phyloP scores from a whole-genome alignment of 179 eudicot genomes.

The Pouteria campechiana region DNA sequence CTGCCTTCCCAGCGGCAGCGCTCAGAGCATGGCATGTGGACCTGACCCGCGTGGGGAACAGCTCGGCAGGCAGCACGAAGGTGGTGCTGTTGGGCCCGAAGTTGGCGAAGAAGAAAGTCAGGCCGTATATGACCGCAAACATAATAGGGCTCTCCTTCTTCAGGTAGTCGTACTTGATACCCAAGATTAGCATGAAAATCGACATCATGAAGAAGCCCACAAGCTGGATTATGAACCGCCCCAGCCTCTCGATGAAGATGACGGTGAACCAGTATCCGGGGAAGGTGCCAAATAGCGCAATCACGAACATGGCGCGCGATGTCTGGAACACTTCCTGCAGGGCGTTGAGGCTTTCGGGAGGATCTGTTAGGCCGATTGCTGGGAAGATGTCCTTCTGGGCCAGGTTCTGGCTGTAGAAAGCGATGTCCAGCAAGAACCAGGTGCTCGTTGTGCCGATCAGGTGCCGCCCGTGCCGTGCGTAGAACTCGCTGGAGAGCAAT shows the following conservation, averaged over 20 bases:
- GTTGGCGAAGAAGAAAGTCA: constrained; percentile 31
- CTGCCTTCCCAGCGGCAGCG: constrained; percentile 30
- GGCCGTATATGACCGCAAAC: constrained; percentile 19
- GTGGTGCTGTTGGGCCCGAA: constrained; percentile 34
- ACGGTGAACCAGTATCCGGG: constrained; percentile 41
- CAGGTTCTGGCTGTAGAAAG: constrained; percentile 28
- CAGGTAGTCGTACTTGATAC: constrained; percentile 14
- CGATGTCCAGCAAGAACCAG: constrained; percentile 31
- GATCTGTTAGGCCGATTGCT: constrained; percentile 9
- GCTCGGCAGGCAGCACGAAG: constrained; percentile 30
- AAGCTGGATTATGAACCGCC: constrained; percentile 22
- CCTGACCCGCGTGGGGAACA: constrained; percentile 26
- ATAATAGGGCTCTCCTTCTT: constrained; percentile 3
- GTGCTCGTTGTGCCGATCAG: constrained; percentile 22
- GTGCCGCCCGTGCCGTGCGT: constrained; percentile 16
- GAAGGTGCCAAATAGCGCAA: constrained; percentile 24
- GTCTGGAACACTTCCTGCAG: constrained; percentile 21
- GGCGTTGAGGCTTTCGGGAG: constrained; percentile 9
- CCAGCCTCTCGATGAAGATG: constrained; percentile 23
- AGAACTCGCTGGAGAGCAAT: constrained; percentile 11
- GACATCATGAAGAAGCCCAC: constrained; percentile 33
- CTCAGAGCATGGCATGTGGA: constrained; percentile 30
- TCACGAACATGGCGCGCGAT: constrained; percentile 22
- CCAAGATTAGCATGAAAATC: constrained; percentile 21
- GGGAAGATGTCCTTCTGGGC: constrained; percentile 32